Evolutionary conservation across 2,329 filamentous ascomycete species (phyloP), one percentile per base, ranked within the genome.

Genomic region (Exophiala oligosperma): DNA sequence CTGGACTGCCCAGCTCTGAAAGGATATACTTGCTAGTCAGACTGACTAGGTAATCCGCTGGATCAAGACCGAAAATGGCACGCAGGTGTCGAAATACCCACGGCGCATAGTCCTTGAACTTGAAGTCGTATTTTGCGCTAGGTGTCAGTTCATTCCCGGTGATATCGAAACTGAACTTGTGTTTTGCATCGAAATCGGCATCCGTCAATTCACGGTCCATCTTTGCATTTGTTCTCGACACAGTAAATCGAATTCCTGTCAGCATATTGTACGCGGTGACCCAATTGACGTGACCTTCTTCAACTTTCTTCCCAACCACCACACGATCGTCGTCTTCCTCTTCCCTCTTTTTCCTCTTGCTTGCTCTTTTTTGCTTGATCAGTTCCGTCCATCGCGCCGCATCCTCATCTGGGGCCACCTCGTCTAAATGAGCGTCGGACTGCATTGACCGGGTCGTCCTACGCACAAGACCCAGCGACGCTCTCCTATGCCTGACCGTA

Each of bases 61-160:
- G 94, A 71, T 99, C 94, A 55, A 97, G 84, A 67, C 89, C 86
- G 78, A 99, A 99, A 63, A 88, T 89, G 49, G 86, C 81, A 65
- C 94, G 90, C 44, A 99, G 82, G 75, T 92, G 91, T 69, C 94
- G 91, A 76, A 99, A 99, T 59, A 99, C 94, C 92, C 93, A 97
- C 57, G 94, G 94, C n/a, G 93, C 93, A 75, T 99, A 99, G 77
- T 99, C 94, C 79, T 99, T 99, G 82, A 99, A 99, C 76, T 99
- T 99, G 86, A 99, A 99, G 78, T 99, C 94, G 79, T 99, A 99
- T 77, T 99, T 97, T 67, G 94, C 92, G 62, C 93, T 97, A 23
- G 94, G 94, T 4, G 96, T 96, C 72, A 99, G 81, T 79, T 99
- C 94, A 73, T 97, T 97, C 64, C 94, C 94, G 65, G 92, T 95